Evolutionary conservation across 139 green algal species (phyloP), one percentile per base, ranked within the genome.

Genomic region (Desmodesmus armatus): DNA sequence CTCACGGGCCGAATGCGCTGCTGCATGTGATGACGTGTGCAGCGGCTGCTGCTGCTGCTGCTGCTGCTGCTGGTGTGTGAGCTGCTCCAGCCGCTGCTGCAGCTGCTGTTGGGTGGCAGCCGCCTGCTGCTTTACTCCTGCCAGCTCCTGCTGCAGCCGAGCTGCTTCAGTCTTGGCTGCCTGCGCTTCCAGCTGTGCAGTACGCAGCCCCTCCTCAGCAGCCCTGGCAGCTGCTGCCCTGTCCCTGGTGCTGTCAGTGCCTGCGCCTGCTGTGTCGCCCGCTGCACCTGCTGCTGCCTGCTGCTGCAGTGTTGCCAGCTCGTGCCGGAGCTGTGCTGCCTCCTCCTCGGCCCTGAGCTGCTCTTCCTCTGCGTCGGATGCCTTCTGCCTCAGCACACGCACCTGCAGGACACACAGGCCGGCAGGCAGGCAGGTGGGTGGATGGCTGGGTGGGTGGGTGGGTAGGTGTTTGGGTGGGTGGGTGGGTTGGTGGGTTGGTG

Each of bases 361-460:
- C 76, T 96, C 93, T 63, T 92, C 89, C 66, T 94, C 89, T 51
- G 90, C 91, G 33, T 96, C 89, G 15, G 55, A 37, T 23, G 90
- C 90, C 3, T 85, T 78, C 31, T 85, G 31, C 73, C 91, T 70
- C 29, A 88, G 89, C 4, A 87, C 65, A 15, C 92, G 78, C 77
- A 94, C n/a, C n/a, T n/a, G n/a, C n/a, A n/a, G n/a, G n/a, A n/a
- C n/a, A n/a, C n/a, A n/a, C n/a, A n/a, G n/a, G n/a, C n/a, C n/a
- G n/a, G n/a, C n/a, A n/a, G n/a, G n/a, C n/a, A n/a, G n/a, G n/a
- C n/a, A n/a, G n/a, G n/a, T n/a, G n/a, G n/a, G n/a, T n/a, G n/a
- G n/a, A n/a, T n/a, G n/a, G n/a, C n/a, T n/a, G n/a, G n/a, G n/a
- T n/a, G n/a, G n/a, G n/a, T n/a, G n/a, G n/a, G n/a, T n/a, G n/a